Evolutionary conservation across 371 early-diverging fungal genomes (phyloP), one percentile per base, ranked within the genome.

Genomic region (Batkoa obscura): DNA sequence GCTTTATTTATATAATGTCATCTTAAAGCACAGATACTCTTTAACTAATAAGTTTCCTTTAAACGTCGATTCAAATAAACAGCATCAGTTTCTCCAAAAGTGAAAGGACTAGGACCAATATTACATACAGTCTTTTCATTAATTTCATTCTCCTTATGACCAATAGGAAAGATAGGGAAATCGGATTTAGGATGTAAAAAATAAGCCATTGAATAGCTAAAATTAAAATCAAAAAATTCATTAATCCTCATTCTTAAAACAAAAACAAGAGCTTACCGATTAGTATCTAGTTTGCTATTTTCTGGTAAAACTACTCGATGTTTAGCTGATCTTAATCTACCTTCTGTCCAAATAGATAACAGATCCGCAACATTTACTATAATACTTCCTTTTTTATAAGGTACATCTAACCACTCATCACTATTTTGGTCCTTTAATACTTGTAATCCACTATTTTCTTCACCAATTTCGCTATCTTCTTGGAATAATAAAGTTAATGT

Each of bases 331-430:
- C 61, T 58, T 43, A 72, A 58, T n/a, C 62, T 56, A 13, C 76
- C 75, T 23, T 64, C 60, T 0, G 75, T 72, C 56, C 73, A 46
- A 1, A 77, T 61, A 1, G 72, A 70, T 32, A 76, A 56, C 49
- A 70, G 73, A 54, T 78, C 79, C 2, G 76, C 76, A n/a, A 67
- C 73, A 54, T 76, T 78, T 57, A 78, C 72, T 35, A 76, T 65
- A 23, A 72, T 61, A 9, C 65, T 60, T 43, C 64, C 66, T 3
- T 60, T 59, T 48, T 65, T 58, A 0, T 71, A 69, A 4, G 70
- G 62, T 12, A 77, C 69, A 33, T 74, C 72, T 9, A 61, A 59
- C 75, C 72, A 74, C 12, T 53, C 49, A 34, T 60, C 64, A 5
- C 31, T 4, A 4, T 31, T 48, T 3, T 48, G 3, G 3, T 12